phyloP scores from a whole-genome alignment of 1,284 basidiomycete genomes.

The Sporisorium scitamineum region DNA sequence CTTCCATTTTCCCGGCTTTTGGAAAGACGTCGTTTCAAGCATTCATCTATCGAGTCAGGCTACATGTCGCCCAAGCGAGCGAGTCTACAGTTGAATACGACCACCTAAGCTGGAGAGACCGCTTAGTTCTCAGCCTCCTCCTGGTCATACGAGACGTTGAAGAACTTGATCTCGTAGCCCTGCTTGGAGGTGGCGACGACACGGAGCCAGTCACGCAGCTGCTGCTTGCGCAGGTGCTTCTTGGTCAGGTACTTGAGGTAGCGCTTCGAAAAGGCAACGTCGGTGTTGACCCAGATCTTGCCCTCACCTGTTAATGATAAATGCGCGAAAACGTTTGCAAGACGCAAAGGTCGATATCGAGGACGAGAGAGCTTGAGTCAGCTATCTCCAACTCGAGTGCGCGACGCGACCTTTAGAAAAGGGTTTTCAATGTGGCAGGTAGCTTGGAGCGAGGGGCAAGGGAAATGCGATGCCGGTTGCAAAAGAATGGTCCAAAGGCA shows the following conservation, averaged over 20 bases:
- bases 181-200: slow-evolving; percentile 70
- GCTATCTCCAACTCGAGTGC: slow-evolving; percentile 53
- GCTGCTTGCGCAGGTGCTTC: slow-evolving; percentile 69
- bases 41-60: slow-evolving; percentile 11
- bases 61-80: neutral
- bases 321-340: slow-evolving; percentile 18
- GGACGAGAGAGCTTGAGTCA: slow-evolving; percentile 56
- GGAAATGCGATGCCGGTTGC: neutral
- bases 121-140: slow-evolving; percentile 57
- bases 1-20: slow-evolving; percentile 49
- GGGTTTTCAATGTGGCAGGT: neutral
- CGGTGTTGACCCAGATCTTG: slow-evolving; percentile 70
- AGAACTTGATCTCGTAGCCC: slow-evolving; percentile 70
- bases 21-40: slow-evolving; percentile 17
- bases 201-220: slow-evolving; percentile 70
- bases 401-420: slow-evolving; percentile 28
- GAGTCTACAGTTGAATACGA: neutral
- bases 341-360: slow-evolving; percentile 41
- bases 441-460: neutral
- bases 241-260: slow-evolving; percentile 72
- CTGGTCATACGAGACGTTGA: slow-evolving; percentile 69
- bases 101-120: slow-evolving; percentile 2
- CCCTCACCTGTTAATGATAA: slow-evolving; percentile 63
- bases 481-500: neutral
- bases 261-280: slow-evolving; percentile 70